Evolutionary conservation across 2,329 filamentous ascomycete species (phyloP), one percentile per base, ranked within the genome.

Genomic region (Xylariaceae sp.): DNA sequence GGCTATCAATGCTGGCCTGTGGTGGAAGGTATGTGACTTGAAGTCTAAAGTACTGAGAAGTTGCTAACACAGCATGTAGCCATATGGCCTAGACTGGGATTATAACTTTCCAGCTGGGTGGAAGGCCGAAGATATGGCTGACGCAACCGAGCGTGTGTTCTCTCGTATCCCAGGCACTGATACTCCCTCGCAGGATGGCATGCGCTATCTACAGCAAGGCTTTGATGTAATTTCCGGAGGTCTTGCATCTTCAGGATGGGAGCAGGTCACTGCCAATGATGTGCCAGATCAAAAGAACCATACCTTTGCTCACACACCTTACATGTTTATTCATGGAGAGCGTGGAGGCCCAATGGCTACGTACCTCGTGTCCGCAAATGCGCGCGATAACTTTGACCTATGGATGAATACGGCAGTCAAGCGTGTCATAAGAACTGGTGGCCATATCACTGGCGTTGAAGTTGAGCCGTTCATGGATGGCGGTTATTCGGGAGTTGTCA

Each of bases 31-130:
- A 12, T 37, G 36, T 43, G 54, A 31, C 13, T 9, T 22, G 39
- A 19, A 24, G 8, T 9, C 13, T 17, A 22, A 11, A 2, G 34
- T 3, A 15, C 48, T 40, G 35, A 41, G 29, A 38, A 9, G 9
- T 37, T 24, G 13, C 49, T 54, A 32, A 57, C 39, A 19, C 34
- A 2, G 30, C 29, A 15, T n/a, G 42, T 39, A 73, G 66, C 76
- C 85, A 0, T 76, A 81, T 45, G 69, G 75, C 4, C 59, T 66
- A 7, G 85, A 89, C 57, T 89, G 84, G 69, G 81, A 89, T 57
- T 72, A 76, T 58, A 84, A 85, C 60, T 89, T 86, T 66, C 85
- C 85, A 1, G 49, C 65, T 2, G 85, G 84, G 22, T 89, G 85
- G 85, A 81, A 84, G 61, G 72, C 78, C 15, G 58, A 65, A 4